A percentile compares a stretch with the other conserved stretches of the same genome.
Conservation (phyloP, 129 eudicot genomes). For the Tagetes erecta region DNA sequence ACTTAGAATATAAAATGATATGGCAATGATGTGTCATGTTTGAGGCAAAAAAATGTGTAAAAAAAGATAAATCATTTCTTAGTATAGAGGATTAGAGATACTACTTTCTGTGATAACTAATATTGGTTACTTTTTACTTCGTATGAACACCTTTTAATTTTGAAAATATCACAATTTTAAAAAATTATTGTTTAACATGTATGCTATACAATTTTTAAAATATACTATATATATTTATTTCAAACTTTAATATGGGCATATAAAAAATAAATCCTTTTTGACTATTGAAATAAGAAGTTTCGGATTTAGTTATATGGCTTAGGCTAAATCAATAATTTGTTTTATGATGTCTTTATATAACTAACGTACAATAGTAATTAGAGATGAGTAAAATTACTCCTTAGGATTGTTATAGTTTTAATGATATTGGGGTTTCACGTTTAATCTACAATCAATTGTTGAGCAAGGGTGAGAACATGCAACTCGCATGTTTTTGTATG, state of each 20-base stretch:
- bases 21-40: too few species aligned
- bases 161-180: background rate
- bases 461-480: too few species aligned
- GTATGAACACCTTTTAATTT: background rate
- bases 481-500: too few species aligned
- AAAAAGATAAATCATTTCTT: too few species aligned
- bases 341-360: background rate
- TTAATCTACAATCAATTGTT: too few species aligned
- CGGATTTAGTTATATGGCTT: background rate
- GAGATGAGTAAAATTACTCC: too few species aligned
- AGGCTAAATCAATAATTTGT: background rate
- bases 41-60: too few species aligned
- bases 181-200: background rate
- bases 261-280: background rate
- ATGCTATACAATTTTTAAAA: background rate
- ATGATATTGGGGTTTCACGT: too few species aligned
- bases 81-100: background rate
- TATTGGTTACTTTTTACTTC: background rate
- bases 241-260: constrained; percentile 3
- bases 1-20: too few species aligned
- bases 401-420: background rate
- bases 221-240: background rate
- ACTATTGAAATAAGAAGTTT: background rate
- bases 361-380: background rate
- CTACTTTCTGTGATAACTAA: background rate